A percentile compares a stretch with the other conserved stretches of the same genome.
phyloP scores from a whole-genome alignment of 345 rosid genomes.

The Hibiscus tridactylites region DNA sequence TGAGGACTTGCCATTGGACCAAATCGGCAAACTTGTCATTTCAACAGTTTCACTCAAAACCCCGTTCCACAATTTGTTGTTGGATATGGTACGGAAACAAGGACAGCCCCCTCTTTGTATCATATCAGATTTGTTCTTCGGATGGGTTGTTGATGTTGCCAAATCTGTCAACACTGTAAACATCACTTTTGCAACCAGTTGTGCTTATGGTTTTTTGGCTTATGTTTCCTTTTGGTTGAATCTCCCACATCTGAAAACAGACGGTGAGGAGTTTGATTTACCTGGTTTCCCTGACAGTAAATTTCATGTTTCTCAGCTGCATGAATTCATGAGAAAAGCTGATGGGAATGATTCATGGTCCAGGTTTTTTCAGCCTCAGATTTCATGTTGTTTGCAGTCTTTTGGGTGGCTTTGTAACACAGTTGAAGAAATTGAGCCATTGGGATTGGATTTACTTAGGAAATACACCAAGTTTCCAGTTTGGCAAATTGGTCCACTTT shows the following conservation, averaged over 20 bases:
- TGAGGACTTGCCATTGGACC: conserved; percentile 28
- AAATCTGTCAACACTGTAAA: conserved; percentile 17
- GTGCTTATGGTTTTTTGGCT: conserved; percentile 37
- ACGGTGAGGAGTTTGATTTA: conserved; percentile 22
- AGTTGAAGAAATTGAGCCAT: conserved; percentile 32
- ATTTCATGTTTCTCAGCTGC: conserved; percentile 33
- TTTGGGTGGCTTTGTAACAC: conserved; percentile 36
- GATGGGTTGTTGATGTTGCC: conserved; percentile 39
- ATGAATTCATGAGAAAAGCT: conserved; percentile 20
- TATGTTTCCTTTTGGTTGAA: conserved; percentile 33
- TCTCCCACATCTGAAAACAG: conserved; percentile 33
- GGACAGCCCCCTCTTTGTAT: conserved; percentile 32
- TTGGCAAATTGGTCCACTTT: conserved; percentile 38
- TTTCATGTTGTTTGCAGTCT: conserved; percentile 20
- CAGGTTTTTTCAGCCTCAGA: conserved; percentile 27
- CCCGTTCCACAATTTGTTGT: conserved; percentile 22
- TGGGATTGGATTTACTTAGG: conserved; percentile 23
- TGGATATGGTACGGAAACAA: conserved; percentile 3
- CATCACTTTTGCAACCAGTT: conserved; percentile 25
- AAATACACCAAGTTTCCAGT: conserved; percentile 27
- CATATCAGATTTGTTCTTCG: conserved; percentile 30
- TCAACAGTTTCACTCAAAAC: conserved; percentile 15
- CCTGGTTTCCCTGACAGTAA: conserved; percentile 39
- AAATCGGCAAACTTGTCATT: not conserved
- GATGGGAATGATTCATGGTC: conserved; percentile 41